Conservation (phyloP, 2,329 filamentous ascomycete species). For the Talaromyces pinophilus region DNA sequence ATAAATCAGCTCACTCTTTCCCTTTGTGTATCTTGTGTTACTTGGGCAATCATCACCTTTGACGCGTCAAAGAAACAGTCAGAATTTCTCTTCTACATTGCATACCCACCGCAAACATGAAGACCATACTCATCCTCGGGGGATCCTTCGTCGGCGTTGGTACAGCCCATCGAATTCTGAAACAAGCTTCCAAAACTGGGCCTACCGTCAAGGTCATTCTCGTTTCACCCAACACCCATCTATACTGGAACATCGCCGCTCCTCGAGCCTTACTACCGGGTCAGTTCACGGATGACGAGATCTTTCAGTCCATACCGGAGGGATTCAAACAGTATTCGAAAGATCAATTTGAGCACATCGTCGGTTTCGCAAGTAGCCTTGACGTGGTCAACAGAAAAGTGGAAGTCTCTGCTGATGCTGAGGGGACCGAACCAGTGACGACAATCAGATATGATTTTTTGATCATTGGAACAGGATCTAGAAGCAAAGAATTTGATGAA, state of each 20-base stretch:
- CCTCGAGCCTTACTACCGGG: conserved; percentile 16
- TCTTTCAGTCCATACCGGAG: conserved; percentile 11
- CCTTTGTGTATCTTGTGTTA: background rate
- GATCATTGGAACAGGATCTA: conserved; percentile 19
- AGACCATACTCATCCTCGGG: conserved; percentile 21
- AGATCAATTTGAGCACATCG: conserved; percentile 16
- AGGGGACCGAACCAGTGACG: background rate
- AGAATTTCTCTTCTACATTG: background rate
- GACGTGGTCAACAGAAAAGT: conserved; percentile 11
- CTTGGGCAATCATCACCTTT: background rate
- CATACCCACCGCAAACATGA: background rate
- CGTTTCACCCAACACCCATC: conserved; percentile 18
- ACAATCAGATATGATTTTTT: conserved; percentile 16
- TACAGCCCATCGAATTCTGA: conserved; percentile 18
- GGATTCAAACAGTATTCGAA: conserved; percentile 19
- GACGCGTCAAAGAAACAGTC: background rate
- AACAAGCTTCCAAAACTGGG: conserved; percentile 15
- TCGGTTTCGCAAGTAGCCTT: conserved; percentile 13
- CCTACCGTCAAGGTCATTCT: conserved; percentile 15
- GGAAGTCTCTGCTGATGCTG: conserved; percentile 7
- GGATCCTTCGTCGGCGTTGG: conserved; percentile 10
- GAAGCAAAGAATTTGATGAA: conserved; percentile 3
- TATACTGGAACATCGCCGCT: conserved; percentile 19
- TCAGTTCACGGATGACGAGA: conserved; percentile 11
- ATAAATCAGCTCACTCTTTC: conserved; percentile 1